Conservation (phyloP, 1,139 yeast genomes). For the Zygoascus sp. region DNA sequence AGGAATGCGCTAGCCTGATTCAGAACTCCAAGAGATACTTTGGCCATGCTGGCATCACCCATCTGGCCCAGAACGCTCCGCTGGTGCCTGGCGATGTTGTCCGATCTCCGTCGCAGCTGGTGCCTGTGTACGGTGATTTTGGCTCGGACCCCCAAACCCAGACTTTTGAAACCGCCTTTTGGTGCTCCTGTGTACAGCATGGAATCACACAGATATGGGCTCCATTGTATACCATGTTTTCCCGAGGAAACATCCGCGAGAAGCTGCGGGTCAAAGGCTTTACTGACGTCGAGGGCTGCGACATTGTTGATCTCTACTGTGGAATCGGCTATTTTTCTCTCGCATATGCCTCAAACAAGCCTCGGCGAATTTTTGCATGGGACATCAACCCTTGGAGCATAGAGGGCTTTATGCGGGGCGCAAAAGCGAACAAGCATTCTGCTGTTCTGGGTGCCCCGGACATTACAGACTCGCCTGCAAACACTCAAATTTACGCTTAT, state of each 20-base stretch:
- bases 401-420: constrained; percentile 61
- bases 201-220: constrained; percentile 81
- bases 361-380: constrained; percentile 62
- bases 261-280: constrained; percentile 52
- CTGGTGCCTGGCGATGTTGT: constrained; percentile 53
- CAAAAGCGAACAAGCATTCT: constrained; percentile 43
- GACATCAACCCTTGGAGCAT: constrained; percentile 85
- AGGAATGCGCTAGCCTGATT: constrained; percentile 39
- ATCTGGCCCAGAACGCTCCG: constrained; percentile 68
- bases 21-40: constrained; percentile 19
- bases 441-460: constrained; percentile 25
- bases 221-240: constrained; percentile 81
- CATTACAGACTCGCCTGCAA: neutral
- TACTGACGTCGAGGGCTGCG: constrained; percentile 35
- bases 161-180: constrained; percentile 48
- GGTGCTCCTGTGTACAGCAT: constrained; percentile 71
- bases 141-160: constrained; percentile 42
- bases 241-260: constrained; percentile 83
- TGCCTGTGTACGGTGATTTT: constrained; percentile 62
- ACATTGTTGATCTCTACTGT: constrained; percentile 66
- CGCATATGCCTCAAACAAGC: constrained; percentile 56
- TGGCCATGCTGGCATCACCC: constrained; percentile 41
- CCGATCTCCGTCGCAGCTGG: constrained; percentile 58
- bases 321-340: constrained; percentile 86
- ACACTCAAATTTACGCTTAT: constrained; percentile 44